phyloP scores from a whole-genome alignment of 2,329 filamentous ascomycete genomes.

The Ophiobolus disseminans region DNA sequence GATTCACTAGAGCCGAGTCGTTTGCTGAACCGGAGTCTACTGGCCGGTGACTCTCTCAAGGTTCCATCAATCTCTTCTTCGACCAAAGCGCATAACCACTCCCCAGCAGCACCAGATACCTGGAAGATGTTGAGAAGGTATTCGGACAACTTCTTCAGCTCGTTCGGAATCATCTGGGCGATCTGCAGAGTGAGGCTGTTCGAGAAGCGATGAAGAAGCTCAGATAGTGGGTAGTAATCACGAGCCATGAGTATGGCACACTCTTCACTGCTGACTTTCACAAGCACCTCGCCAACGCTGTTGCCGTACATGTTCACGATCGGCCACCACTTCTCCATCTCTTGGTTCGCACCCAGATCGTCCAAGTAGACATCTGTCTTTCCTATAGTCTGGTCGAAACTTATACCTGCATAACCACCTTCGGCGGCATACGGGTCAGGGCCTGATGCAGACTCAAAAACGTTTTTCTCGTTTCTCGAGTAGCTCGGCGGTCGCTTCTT shows the following conservation, averaged over 20 bases:
- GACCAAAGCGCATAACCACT: constrained; percentile 92
- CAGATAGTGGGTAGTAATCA: constrained; percentile 83
- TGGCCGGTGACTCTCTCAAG: constrained; percentile 78
- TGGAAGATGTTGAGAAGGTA: constrained; percentile 94
- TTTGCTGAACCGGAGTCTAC: constrained; percentile 70
- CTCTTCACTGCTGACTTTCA: constrained; percentile 85
- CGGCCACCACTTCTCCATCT: constrained; percentile 85
- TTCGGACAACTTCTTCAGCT: constrained; percentile 81
- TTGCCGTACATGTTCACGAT: constrained; percentile 79
- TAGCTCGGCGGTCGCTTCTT: constrained; percentile 64
- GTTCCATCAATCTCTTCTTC: constrained; percentile 98
- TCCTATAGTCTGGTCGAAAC: constrained; percentile 64
- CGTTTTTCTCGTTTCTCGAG: constrained; percentile 43
- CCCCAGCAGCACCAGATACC: constrained; percentile 79
- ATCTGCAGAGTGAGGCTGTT: constrained; percentile 86
- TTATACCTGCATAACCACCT: constrained; percentile 55
- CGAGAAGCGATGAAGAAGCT: constrained; percentile 83
- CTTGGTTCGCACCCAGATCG: constrained; percentile 76
- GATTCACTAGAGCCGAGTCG: constrained; percentile 75
- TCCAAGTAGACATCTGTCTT: constrained; percentile 84
- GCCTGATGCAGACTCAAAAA: constrained; percentile 42
- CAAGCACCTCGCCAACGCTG: constrained; percentile 80
- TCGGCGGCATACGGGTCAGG: constrained; percentile 47
- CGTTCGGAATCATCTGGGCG: constrained; percentile 76
- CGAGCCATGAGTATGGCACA: constrained; percentile 84